phyloP scores from a whole-genome alignment of 2,329 filamentous ascomycete species.

The Sordariomycetes sp. region DNA sequence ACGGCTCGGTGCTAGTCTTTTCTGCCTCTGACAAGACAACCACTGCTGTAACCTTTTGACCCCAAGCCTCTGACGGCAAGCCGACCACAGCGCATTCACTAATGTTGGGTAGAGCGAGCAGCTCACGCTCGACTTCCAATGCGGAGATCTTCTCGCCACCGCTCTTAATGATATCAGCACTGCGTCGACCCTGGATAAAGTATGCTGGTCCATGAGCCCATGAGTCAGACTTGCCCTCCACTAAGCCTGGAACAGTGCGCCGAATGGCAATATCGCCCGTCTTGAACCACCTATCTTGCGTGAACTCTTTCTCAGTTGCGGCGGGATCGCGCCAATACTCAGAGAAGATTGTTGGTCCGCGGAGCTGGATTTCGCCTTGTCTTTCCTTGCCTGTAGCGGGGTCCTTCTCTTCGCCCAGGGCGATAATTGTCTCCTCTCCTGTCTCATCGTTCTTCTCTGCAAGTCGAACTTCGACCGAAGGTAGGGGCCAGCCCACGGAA shows the following conservation, averaged over 20 bases:
- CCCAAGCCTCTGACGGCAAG: conserved; percentile 81
- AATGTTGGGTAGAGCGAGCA: conserved; percentile 73
- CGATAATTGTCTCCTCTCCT: conserved; percentile 57
- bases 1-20: conserved; percentile 42
- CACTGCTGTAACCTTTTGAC: conserved; percentile 86
- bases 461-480: conserved; percentile 76
- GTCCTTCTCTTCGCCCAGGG: conserved; percentile 48
- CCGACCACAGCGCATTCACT: conserved; percentile 81
- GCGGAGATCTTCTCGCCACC: conserved; percentile 89
- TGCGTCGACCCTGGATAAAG: conserved; percentile 83
- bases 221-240: conserved; percentile 32
- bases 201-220: conserved; percentile 66
- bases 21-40: conserved; percentile 77
- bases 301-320: conserved; percentile 75
- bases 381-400: conserved; percentile 45
- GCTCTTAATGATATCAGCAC: conserved; percentile 95
- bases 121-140: conserved; percentile 86
- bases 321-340: conserved; percentile 86
- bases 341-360: conserved; percentile 80
- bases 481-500: conserved; percentile 88
- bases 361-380: conserved; percentile 86
- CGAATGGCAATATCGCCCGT: conserved; percentile 85
- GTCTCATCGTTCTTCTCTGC: conserved; percentile 81
- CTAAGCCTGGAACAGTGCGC: conserved; percentile 34
- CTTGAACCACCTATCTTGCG: conserved; percentile 76